Conservation (phyloP, 2,329 filamentous ascomycete genomes). For the Colletotrichum limetticola region DNA sequence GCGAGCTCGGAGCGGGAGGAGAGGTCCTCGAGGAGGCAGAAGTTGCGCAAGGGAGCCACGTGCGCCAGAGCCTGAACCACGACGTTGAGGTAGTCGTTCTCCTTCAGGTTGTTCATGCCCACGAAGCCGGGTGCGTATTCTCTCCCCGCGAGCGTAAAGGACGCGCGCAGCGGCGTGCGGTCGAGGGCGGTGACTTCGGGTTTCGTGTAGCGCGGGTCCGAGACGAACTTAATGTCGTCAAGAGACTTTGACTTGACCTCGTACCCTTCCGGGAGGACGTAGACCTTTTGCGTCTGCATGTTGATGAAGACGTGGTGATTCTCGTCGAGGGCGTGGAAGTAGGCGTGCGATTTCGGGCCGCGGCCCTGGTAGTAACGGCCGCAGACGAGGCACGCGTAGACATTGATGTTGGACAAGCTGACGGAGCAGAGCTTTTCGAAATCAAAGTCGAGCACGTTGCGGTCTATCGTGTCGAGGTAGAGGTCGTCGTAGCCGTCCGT, state of each 20-base stretch:
- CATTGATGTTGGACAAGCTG: conserved; percentile 96
- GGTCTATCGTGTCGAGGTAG: conserved; percentile 97
- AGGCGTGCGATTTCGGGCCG: conserved; percentile 93
- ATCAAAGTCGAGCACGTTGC: conserved; percentile 93
- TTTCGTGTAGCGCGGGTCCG: conserved; percentile 86
- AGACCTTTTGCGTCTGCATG: conserved; percentile 91
- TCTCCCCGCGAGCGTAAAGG: conserved; percentile 83
- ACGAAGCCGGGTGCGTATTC: conserved; percentile 95
- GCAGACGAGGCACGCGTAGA: conserved; percentile 96
- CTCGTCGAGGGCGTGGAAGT: conserved; percentile 95
- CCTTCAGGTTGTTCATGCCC: conserved; percentile 99
- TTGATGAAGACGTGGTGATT: conserved; percentile 99
- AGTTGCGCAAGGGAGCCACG: conserved; percentile 95
- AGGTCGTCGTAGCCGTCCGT: conserved; percentile 92
- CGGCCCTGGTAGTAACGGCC: conserved; percentile 98
- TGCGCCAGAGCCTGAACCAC: conserved; percentile 92
- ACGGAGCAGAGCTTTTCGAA: conserved; percentile 99
- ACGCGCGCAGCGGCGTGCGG: conserved; percentile 62
- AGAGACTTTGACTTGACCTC: conserved; percentile 94
- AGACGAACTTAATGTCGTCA: conserved; percentile 98
- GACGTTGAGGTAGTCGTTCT: conserved; percentile 98
- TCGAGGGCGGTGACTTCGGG: conserved; percentile 85
- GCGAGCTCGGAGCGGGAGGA: conserved; percentile 79
- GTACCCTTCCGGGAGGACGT: conserved; percentile 94
- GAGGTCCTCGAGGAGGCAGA: conserved; percentile 88